Evolutionary conservation across 2,329 filamentous ascomycete genomes (phyloP).

Genomic region (Pseudogymnoascus sp.): DNA sequence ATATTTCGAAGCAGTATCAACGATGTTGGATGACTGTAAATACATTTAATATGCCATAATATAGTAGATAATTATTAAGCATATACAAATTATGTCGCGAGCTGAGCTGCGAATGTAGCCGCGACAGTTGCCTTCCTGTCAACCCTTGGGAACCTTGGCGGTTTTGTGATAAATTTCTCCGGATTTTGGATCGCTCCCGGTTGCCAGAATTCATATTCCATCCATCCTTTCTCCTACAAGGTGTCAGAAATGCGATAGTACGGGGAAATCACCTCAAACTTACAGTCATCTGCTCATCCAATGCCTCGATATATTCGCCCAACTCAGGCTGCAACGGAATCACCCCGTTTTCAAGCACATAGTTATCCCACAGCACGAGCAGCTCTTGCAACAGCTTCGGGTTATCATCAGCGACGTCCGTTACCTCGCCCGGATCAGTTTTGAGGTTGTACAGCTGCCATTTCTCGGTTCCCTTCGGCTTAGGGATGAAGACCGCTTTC

Average conservation of each 20-base stretch:
- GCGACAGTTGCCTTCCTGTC: neutral
- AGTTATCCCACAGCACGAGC: slow-evolving; percentile 49
- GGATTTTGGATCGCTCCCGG: slow-evolving; percentile 34
- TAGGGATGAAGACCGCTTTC: slow-evolving; percentile 52
- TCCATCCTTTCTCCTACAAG: slow-evolving; percentile 50
- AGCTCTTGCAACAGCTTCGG: slow-evolving; percentile 41
- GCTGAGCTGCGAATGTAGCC: neutral
- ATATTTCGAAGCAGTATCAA: neutral
- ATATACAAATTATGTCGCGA: slow-evolving; percentile 1
- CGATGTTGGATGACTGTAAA: neutral
- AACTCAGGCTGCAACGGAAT: slow-evolving; percentile 52
- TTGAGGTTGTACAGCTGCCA: slow-evolving; percentile 52
- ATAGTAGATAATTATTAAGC: neutral
- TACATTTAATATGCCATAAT: neutral
- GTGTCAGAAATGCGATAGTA: neutral
- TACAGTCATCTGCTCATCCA: slow-evolving; percentile 54
- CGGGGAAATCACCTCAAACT: neutral
- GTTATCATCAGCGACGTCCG: slow-evolving; percentile 36
- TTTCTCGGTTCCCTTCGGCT: slow-evolving; percentile 45
- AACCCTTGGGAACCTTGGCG: neutral
- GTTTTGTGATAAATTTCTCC: slow-evolving; percentile 10
- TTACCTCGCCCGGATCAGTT: slow-evolving; percentile 44
- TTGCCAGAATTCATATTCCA: slow-evolving; percentile 60
- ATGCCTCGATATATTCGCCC: slow-evolving; percentile 51
- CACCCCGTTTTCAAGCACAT: slow-evolving; percentile 52